These are phyloP conservation scores for Rhizopus delemar DNA, from an alignment of 371 early-diverging fungal genomes.

Conservation along the genomic window DNA sequence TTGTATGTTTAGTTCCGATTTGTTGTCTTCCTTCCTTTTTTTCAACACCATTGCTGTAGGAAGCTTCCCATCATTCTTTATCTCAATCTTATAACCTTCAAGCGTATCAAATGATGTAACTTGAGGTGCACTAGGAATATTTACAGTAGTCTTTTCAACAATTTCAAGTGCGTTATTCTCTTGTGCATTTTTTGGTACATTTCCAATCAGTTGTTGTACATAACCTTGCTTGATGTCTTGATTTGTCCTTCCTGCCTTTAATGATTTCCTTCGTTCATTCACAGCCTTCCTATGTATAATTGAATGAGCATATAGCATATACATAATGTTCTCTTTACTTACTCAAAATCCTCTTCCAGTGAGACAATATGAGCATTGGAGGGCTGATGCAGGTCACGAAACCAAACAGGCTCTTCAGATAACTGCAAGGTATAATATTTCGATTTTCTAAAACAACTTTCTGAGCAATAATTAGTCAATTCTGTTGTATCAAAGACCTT, in stretches of 20 bases:
- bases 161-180: constrained; percentile 30
- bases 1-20: background rate
- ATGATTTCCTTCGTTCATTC: constrained; percentile 22
- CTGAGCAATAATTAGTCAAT: constrained; percentile 62
- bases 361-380: constrained; percentile 31
- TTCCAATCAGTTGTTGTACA: constrained; percentile 37
- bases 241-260: constrained; percentile 6
- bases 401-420: constrained; percentile 67
- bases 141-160: constrained; percentile 26
- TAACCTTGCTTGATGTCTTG: constrained; percentile 38
- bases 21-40: constrained; percentile 12
- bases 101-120: constrained; percentile 35
- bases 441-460: constrained; percentile 61
- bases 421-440: constrained; percentile 63
- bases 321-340: constrained; percentile 21
- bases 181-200: constrained; percentile 25
- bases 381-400: constrained; percentile 28
- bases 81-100: constrained; percentile 47
- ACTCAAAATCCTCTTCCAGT: constrained; percentile 38
- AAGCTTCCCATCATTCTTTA: constrained; percentile 19
- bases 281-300: constrained; percentile 32
- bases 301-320: background rate
- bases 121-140: background rate
- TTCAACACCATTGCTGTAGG: constrained; percentile 40
- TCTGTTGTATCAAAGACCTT: constrained; percentile 70